A percentile compares a stretch with the other conserved stretches of the same genome.
Evolutionary conservation across 2,329 filamentous ascomycete genomes (phyloP).

Genomic region (Colletotrichum australisinense): DNA sequence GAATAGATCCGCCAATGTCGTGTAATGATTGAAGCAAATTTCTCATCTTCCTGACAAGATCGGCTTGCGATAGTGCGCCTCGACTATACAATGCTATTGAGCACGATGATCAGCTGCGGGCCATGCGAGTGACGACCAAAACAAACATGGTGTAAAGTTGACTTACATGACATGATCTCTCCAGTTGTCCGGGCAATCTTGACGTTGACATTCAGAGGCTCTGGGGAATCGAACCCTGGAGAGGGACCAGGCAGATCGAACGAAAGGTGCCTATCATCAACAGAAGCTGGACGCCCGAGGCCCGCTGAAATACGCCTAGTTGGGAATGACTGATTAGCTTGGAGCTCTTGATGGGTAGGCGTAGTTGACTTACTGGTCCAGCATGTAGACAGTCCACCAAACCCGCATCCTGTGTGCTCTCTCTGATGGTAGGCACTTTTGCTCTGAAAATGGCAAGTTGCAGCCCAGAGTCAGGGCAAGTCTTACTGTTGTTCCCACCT

Average conservation of each 20-base stretch:
- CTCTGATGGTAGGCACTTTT: conserved; percentile 42
- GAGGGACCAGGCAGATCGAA: conserved; percentile 41
- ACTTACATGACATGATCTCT: conserved; percentile 43
- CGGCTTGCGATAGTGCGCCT: conserved; percentile 38
- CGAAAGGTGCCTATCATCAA: conserved; percentile 42
- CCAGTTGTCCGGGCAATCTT: conserved; percentile 42
- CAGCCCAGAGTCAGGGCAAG: conserved; percentile 42
- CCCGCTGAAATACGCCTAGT: conserved; percentile 41
- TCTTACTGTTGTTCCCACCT: conserved; percentile 42
- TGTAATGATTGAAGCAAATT: conserved; percentile 35
- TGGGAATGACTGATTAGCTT: not conserved
- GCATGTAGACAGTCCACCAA: conserved; percentile 46
- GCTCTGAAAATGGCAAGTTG: conserved; percentile 40
- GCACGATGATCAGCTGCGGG: not conserved
- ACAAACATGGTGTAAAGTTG: rapidly evolving
- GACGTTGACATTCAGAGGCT: conserved; percentile 42
- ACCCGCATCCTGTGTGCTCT: conserved; percentile 41
- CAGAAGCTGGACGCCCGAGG: conserved; percentile 41
- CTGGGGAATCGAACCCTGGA: conserved; percentile 40
- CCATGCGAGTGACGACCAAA: not conserved
- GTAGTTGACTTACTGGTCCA: conserved; percentile 40
- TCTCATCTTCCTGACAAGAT: conserved; percentile 42
- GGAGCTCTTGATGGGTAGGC: rapidly evolving
- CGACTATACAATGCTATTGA: conserved; percentile 41
- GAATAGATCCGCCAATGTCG: conserved; percentile 42